Base-by-base conservation (phyloP, 345 rosid genomes). In the Raphanus raphanistrum region DNA sequence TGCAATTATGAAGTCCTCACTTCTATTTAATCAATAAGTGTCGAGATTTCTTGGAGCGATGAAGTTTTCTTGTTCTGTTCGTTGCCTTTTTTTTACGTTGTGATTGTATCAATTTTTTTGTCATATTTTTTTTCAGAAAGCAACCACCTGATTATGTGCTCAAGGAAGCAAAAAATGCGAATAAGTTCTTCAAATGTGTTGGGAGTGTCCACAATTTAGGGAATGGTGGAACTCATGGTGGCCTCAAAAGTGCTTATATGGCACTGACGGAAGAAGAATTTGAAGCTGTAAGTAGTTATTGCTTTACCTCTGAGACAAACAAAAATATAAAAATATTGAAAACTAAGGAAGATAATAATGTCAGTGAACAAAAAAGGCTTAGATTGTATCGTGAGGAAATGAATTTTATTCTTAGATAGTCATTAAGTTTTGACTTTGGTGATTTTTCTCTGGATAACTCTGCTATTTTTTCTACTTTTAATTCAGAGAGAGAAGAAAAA, bases 121-220 rank as follows among this genome's bases (percentile, higher is more conserved):
- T 76, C 31, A 73, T 81, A 52, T 78, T 80, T 8, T 48, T n/a
- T 63, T 83, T 82, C 85, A 96, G 99, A 75, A 88, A 81, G 68
- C 96, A 96, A 79, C 99, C 99, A 76, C 98, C 99, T 72, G 99
- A 93, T 85, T 90, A 90, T 83, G 77, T 93, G 58, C 89, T 96
- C 67, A 90, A 91, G 88, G 98, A 91, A 84, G 96, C 99, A 68
- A 96, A 93, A 83, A 90, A 86, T 80, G 85, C 91, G 1, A 88
- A 74, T 61, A 96, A 93, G 87, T 96, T 93, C 81, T 96, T 93
- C 73, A 96, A 95, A 83, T 94, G 98, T 81, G 66, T 94, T 72
- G 98, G 96, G 76, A 92, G 85, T 82, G 86, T 88, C 80, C 92
- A 91, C 79, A 85, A 80, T 76, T 59, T 88, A 59, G 96, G 90